Evolutionary conservation across 202 grass and related monocot genomes (phyloP), one percentile per base, ranked within the genome.

Genomic region (Panicum hallii): DNA sequence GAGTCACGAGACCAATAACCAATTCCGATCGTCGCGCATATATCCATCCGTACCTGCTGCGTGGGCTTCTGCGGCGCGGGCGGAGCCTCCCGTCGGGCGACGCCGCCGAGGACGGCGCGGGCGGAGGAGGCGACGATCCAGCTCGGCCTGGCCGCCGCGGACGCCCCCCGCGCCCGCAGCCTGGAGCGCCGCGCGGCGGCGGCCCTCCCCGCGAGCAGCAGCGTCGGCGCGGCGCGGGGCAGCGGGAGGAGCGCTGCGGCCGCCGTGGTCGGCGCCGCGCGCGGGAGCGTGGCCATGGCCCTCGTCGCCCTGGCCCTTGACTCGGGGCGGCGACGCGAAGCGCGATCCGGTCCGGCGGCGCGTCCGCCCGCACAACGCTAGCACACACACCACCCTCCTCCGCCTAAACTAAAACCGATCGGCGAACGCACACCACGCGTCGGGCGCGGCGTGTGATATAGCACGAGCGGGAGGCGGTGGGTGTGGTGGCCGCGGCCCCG

Each of bases 161-260:
- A 54, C 49, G 90, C 46, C 19, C 80, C 85, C 7, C 89, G 48
- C 17, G 80, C 75, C 13, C 85, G 70, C 53, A 90, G 85, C 61
- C 86, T 36, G 11, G 14, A 73, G 70, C 15, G 70, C 7, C 82
- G 49, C 40, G 63, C 67, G 20, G 78, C 78, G 34, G 78, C 90
- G 34, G 86, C 90, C 50, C 85, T 82, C 53, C 80, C 85, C 0
- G 89, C 89, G 54, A 90, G 89, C 75, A 90, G 85, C 75, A 86
- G 84, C 89, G 89, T 84, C 84, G 89, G 89, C 69, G 89, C 68
- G 62, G 84, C 80, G 78, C 86, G 81, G 65, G 82, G 52, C 48
- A 81, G 65, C 58, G 75, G 67, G 72, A 82, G 67, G 42, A 87
- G 89, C 76, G 83, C 64, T 50, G 88, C n/a, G 14, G 84, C 46